Conservation (phyloP, 768 basidiomycete species). For the Calvatia gigantea region DNA sequence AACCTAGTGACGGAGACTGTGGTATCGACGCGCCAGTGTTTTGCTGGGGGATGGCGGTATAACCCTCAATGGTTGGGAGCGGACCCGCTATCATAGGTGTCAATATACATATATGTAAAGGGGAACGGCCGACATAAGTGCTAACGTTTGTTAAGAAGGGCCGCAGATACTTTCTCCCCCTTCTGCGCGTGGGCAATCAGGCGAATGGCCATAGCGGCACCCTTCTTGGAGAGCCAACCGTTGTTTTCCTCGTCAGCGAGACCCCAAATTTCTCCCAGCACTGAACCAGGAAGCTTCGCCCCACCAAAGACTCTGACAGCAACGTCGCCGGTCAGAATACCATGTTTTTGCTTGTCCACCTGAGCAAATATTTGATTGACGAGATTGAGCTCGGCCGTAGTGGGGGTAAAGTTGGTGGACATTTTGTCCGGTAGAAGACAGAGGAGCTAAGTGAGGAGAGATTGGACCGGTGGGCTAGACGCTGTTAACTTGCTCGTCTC, state of each 20-base stretch:
- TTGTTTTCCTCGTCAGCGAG: slow-evolving; percentile 92
- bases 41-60: slow-evolving; percentile 54
- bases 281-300: slow-evolving; percentile 71
- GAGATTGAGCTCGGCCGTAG: slow-evolving; percentile 51
- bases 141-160: slow-evolving; percentile 72
- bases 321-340: slow-evolving; percentile 85
- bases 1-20: slow-evolving; percentile 54
- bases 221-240: slow-evolving; percentile 86
- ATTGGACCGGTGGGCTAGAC: slow-evolving; percentile 13
- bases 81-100: slow-evolving; percentile 65
- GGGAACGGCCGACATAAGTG: slow-evolving; percentile 15
- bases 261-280: slow-evolving; percentile 91
- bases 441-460: slow-evolving; percentile 7
- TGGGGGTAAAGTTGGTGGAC: slow-evolving; percentile 43
- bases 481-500: neutral
- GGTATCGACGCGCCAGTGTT: slow-evolving; percentile 57
- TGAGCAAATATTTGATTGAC: slow-evolving; percentile 70
- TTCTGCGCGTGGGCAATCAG: slow-evolving; percentile 93
- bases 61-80: slow-evolving; percentile 73
- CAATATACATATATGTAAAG: slow-evolving; percentile 12
- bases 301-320: slow-evolving; percentile 86
- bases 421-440: slow-evolving; percentile 28
- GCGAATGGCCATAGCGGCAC: slow-evolving; percentile 83
- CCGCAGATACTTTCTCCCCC: slow-evolving; percentile 63
- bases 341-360: slow-evolving; percentile 75